Percentiles rank a stretch among this genome's conserved stretches.
Conservation (phyloP, 1,284 basidiomycete species). For the Cutaneotrichosporon arboriforme region DNA sequence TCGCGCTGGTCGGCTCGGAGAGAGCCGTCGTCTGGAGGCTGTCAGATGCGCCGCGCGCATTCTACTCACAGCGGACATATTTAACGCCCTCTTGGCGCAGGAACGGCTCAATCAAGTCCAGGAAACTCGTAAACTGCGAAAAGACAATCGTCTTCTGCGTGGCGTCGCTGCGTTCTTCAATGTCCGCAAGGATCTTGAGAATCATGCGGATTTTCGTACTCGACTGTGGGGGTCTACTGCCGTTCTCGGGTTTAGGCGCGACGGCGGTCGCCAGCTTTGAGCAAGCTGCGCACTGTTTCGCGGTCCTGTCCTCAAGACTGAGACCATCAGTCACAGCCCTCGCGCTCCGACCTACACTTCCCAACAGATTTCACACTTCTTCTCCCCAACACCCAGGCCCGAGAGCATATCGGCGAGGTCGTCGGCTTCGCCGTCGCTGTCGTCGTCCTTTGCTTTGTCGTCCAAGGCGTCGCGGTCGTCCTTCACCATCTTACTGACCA, state of each 20-base stretch:
- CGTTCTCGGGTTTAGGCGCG: not conserved
- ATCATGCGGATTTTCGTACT: conserved; percentile 88
- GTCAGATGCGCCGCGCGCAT: not conserved
- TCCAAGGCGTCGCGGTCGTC: conserved; percentile 64
- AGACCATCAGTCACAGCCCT: not conserved
- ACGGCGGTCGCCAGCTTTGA: conserved; percentile 16
- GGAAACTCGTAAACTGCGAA: conserved; percentile 75
- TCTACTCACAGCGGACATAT: conserved; percentile 74
- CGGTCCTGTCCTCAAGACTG: conserved; percentile 19
- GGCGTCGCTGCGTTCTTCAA: conserved; percentile 59
- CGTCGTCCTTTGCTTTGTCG: conserved; percentile 53
- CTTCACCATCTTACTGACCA: conserved; percentile 69
- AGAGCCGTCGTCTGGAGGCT: conserved; percentile 68
- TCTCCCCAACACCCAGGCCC: conserved; percentile 59
- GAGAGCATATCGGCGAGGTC: conserved; percentile 72
- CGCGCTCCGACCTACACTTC: conserved; percentile 53
- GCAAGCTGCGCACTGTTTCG: conserved; percentile 59
- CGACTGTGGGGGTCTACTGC: conserved; percentile 53
- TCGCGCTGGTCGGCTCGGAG: conserved; percentile 75
- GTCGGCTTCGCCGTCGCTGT: conserved; percentile 60
- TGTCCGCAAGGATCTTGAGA: conserved; percentile 63
- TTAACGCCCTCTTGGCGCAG: conserved; percentile 60
- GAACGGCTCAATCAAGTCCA: conserved; percentile 81
- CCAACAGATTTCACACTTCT: conserved; percentile 71
- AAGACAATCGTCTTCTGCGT: conserved; percentile 79